Evolutionary conservation across 1,139 yeast species (phyloP), one percentile per base, ranked within the genome.

Genomic region (Petasospora fabianii): DNA sequence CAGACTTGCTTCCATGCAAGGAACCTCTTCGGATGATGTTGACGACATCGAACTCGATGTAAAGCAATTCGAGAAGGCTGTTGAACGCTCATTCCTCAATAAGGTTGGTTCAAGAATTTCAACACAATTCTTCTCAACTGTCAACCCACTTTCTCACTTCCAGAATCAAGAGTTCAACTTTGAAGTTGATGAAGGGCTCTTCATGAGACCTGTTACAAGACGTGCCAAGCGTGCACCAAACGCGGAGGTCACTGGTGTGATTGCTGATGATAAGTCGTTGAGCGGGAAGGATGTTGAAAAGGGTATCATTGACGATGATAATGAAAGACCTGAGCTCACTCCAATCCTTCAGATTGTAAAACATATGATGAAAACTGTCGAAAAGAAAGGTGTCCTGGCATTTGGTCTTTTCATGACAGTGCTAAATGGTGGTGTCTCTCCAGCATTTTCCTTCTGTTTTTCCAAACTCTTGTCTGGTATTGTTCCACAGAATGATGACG

Each of bases 371-470:
- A 36, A 41, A 4, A 59, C 65, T 1, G 62, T 66, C 6, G 60
- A 59, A 6, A 53, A 59, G 17, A 78, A 71, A 41, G 18, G 41
- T 3, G 35, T 68, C 1, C 54, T 84, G 2, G 20, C 57, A 1
- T 1, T 72, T 1, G 97, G 96, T 0, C 39, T 84, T 1, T 0
- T 71, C 0, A 50, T 71, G 5, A 68, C 90, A 0, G 49, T 80
- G 0, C 39, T 73, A 1, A 78, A 80, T 45, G 92, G 95, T 10
- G 71, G 71, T 1, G 61, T 75, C 2, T 80, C 77, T 44, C 97
- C 98, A 0, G 61, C 84, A 0, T 87, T 92, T 49, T 84, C 97
- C 0, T 88, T 61, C 54, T 74, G 84, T 30, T 79, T 90, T 48
- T 77, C 97, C 0, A 77, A 78, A 46, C 63, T 90, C 6, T 62